These are phyloP conservation scores for Terfezia boudieri DNA, from an alignment of 495 filamentous ascomycete species.

Conservation along the genomic window DNA sequence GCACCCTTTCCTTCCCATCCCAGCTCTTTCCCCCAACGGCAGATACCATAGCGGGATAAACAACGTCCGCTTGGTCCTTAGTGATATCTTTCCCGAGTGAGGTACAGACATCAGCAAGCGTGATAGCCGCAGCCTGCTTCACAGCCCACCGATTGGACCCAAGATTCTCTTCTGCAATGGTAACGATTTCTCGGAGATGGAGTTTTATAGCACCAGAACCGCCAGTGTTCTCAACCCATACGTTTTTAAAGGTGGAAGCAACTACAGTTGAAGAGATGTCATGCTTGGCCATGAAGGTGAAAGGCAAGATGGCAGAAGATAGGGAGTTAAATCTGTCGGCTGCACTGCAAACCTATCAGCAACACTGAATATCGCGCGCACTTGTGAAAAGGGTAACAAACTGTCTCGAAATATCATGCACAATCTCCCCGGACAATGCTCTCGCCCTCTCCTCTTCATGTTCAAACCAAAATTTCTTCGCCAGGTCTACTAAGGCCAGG, in stretches of 20 bases:
- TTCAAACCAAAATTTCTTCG: slow-evolving; percentile 52
- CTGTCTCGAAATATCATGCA: slow-evolving; percentile 55
- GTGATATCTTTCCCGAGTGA: slow-evolving; percentile 36
- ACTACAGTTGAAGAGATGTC: slow-evolving; percentile 53
- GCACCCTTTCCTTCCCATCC: slow-evolving; percentile 72
- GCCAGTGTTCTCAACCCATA: slow-evolving; percentile 77
- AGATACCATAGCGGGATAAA: slow-evolving; percentile 69
- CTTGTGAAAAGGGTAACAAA: slow-evolving; percentile 5
- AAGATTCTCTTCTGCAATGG: slow-evolving; percentile 40
- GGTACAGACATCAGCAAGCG: slow-evolving; percentile 49
- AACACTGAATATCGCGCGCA: background rate
- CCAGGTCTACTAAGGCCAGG: slow-evolving; percentile 39
- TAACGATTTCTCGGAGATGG: slow-evolving; percentile 62
- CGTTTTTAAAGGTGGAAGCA: slow-evolving; percentile 48
- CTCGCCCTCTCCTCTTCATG: slow-evolving; percentile 53
- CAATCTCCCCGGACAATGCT: slow-evolving; percentile 52
- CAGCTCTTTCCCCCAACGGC: slow-evolving; percentile 73
- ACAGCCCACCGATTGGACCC: slow-evolving; percentile 67
- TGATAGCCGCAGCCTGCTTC: slow-evolving; percentile 65
- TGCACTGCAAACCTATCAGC: slow-evolving; percentile 28
- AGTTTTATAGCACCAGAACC: slow-evolving; percentile 58
- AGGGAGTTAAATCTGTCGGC: slow-evolving; percentile 68
- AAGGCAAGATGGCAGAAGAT: slow-evolving; percentile 51
- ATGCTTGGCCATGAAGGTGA: slow-evolving; percentile 71
- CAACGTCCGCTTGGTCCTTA: slow-evolving; percentile 30